A percentile compares a stretch with the other conserved stretches of the same genome.
Evolutionary conservation across 2,329 filamentous ascomycete genomes (phyloP).

Genomic region (Fusarium nygamai): DNA sequence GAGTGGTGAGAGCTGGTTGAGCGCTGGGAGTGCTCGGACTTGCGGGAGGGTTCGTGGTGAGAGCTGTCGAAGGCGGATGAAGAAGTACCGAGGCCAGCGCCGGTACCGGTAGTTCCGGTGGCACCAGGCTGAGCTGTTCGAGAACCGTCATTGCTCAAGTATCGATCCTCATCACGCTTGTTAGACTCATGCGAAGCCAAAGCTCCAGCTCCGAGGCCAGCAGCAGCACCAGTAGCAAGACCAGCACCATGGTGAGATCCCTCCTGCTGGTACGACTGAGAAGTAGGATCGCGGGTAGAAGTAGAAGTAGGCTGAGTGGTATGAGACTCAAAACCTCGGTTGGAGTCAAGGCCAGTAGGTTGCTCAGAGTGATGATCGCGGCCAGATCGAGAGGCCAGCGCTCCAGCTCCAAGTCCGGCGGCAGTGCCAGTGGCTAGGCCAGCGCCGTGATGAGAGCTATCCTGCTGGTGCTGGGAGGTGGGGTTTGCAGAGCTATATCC

Average conservation of each 20-base stretch:
- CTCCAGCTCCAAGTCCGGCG: not conserved
- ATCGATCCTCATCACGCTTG: not conserved
- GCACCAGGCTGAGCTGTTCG: not conserved
- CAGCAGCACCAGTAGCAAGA: slow-evolving; percentile 4
- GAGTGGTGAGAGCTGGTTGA: not conserved
- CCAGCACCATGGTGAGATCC: not conserved
- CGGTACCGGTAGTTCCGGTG: not conserved
- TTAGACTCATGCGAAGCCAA: slow-evolving; percentile 3
- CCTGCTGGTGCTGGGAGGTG: not conserved
- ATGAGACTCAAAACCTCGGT: not conserved
- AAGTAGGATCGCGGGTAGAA: not conserved
- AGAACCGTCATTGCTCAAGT: not conserved
- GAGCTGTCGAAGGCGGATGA: not conserved
- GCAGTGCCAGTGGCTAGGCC: not conserved
- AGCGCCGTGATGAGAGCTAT: not conserved
- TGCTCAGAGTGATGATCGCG: not conserved
- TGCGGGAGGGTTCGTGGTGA: not conserved
- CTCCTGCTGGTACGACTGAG: not conserved
- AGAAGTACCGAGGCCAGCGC: not conserved
- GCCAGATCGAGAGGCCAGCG: not conserved
- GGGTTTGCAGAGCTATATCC: not conserved
- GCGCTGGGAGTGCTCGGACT: not conserved
- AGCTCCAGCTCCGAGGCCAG: slow-evolving; percentile 16
- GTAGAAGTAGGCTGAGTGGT: not conserved
- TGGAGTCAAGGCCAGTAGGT: not conserved